These are phyloP conservation scores for Mycosphaerella sp. DNA, from an alignment of 2,329 filamentous ascomycete species.

Conservation along the genomic window DNA sequence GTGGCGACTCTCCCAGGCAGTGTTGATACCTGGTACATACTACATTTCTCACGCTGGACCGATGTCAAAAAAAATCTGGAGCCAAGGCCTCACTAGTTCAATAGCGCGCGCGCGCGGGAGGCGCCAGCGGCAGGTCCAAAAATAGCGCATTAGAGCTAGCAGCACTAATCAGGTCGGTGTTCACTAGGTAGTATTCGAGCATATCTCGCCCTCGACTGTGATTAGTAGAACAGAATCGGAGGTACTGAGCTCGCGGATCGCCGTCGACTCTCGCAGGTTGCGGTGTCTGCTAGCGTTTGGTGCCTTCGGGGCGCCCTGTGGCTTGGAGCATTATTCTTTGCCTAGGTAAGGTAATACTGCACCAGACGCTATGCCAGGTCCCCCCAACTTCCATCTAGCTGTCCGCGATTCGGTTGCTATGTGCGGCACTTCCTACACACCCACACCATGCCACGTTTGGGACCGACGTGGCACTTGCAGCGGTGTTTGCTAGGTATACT, in stretches of 20 bases:
- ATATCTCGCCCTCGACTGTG: background rate
- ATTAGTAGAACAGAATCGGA: too few species aligned
- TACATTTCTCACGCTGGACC: slow-evolving; percentile 1
- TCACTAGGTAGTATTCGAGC: background rate
- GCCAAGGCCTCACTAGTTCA: background rate
- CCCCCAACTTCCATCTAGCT: background rate
- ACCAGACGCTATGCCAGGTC: background rate
- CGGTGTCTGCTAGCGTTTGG: background rate
- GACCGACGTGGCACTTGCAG: background rate
- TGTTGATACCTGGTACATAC: background rate
- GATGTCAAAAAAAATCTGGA: background rate
- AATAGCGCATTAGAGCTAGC: background rate
- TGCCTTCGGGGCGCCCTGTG: background rate
- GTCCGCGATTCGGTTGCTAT: background rate
- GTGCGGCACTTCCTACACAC: background rate
- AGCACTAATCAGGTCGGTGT: background rate
- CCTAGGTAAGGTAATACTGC: background rate
- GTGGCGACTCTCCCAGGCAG: background rate
- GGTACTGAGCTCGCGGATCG: too few species aligned
- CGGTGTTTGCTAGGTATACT: slow-evolving; percentile 2
- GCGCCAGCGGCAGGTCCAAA: background rate
- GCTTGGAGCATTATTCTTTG: background rate
- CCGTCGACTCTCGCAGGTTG: background rate
- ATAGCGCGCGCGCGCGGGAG: background rate
- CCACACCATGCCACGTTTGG: background rate